Conservation (phyloP, 2,329 filamentous ascomycete species). For the Plenodomus lindquistii region DNA sequence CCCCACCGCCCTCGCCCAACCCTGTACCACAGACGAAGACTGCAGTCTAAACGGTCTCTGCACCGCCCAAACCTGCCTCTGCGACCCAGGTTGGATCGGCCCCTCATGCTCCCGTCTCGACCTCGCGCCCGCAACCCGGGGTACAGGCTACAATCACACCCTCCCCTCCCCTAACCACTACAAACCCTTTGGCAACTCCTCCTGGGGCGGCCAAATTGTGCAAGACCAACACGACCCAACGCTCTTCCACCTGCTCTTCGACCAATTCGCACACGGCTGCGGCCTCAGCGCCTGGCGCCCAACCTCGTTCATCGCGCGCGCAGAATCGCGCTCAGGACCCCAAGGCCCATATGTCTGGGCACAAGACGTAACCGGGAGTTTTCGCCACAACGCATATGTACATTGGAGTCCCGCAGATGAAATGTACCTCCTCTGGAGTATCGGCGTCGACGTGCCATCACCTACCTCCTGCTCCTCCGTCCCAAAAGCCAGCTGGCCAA, state of each 20-base stretch:
- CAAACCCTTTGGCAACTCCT: conserved; percentile 45
- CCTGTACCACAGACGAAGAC: conserved; percentile 38
- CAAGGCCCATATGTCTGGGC: conserved; percentile 51
- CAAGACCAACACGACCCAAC: conserved; percentile 46
- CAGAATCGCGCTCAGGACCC: conserved; percentile 51
- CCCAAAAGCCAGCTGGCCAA: conserved; percentile 12
- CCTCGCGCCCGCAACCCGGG: conserved; percentile 46
- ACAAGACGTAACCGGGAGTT: conserved; percentile 48
- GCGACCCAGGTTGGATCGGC: conserved; percentile 52
- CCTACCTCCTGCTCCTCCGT: conserved; percentile 16
- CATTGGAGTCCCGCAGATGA: conserved; percentile 52
- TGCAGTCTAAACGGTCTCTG: conserved; percentile 50
- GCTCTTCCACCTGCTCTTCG: conserved; percentile 53
- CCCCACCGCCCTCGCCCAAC: not conserved
- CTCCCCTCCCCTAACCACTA: conserved; percentile 15
- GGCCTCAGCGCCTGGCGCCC: conserved; percentile 55
- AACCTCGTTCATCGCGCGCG: conserved; percentile 51
- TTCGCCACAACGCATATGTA: conserved; percentile 54
- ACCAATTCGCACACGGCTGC: conserved; percentile 53
- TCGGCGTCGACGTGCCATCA: conserved; percentile 44
- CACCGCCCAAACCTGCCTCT: conserved; percentile 15
- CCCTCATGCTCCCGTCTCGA: conserved; percentile 53
- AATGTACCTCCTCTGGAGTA: conserved; percentile 52
- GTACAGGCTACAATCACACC: conserved; percentile 54
- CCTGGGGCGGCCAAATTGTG: conserved; percentile 54